Conservation (phyloP, 805 yeast genomes). For the Lachancea sp. region DNA sequence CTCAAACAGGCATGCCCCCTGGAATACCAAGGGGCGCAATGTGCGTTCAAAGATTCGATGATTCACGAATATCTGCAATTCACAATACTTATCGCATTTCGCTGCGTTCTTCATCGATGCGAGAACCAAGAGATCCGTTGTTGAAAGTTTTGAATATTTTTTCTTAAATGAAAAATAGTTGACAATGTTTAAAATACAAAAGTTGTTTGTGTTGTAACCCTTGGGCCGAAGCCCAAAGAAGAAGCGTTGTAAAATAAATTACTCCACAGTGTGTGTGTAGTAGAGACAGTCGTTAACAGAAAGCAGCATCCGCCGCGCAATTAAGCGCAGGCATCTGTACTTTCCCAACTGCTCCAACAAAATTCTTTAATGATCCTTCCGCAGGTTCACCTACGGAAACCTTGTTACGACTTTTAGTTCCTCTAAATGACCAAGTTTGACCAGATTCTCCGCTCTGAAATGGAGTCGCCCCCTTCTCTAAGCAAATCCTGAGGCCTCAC, state of each 20-base stretch:
- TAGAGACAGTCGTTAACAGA: constrained; percentile 9
- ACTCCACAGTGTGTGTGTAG: constrained; percentile 21
- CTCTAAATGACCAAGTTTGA: constrained; percentile 42
- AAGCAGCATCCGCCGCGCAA: constrained; percentile 22
- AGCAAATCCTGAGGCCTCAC: constrained; percentile 38
- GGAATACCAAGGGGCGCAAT: constrained; percentile 40
- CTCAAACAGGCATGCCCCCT: constrained; percentile 37
- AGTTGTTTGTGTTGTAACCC: constrained; percentile 19
- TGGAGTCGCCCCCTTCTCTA: constrained; percentile 35
- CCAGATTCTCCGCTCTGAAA: constrained; percentile 34
- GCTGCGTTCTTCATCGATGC: constrained; percentile 44
- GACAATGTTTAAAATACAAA: constrained; percentile 12
- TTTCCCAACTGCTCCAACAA: constrained; percentile 9
- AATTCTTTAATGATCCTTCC: constrained; percentile 37
- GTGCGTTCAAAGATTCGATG: constrained; percentile 44
- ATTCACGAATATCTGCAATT: constrained; percentile 34
- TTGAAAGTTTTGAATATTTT: constrained; percentile 35
- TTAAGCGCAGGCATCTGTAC: constrained; percentile 25
- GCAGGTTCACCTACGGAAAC: constrained; percentile 38
- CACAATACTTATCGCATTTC: constrained; percentile 40
- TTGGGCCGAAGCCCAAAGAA: constrained; percentile 15
- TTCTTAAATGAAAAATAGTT: constrained; percentile 17
- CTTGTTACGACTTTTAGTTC: constrained; percentile 41
- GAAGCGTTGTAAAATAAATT: constrained; percentile 12
- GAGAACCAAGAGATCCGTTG: constrained; percentile 41